Base-by-base conservation (phyloP, 768 basidiomycete species). In the Tylopilus vinaceipallidus region DNA sequence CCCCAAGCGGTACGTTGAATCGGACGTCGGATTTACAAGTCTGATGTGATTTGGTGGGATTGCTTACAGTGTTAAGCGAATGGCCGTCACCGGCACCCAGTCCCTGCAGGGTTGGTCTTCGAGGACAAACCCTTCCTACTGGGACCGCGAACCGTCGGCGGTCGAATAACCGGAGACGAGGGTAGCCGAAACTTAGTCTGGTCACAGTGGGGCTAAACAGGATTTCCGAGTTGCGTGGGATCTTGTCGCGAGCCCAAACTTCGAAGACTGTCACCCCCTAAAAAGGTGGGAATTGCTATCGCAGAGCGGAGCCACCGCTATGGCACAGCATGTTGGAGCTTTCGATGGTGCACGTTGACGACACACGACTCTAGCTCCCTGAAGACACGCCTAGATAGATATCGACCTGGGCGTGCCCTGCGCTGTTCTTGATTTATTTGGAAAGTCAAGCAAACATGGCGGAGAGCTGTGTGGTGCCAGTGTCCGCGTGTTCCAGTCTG, bases 401-500 rank as follows among this genome's bases (percentile, higher is more conserved):
- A n/a, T n/a, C n/a, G n/a, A n/a, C n/a, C n/a, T n/a, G n/a, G n/a
- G n/a, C n/a, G n/a, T n/a, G n/a, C n/a, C n/a, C 12, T 27, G 34
- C 13, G 35, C 30, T 19, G 29, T 46, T 39, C 29, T 20, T 20
- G 14, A 10, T 8, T n/a, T 36, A 14, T 16, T n/a, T 5, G 7
- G 24, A 20, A 20, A 23, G 19, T 10, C 34, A 23, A 14, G 11
- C 14, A 29, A 24, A 27, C 32, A 30, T 20, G 23, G 19, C 8
- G 12, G 6, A 13, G 26, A 24, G 24, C 37, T n/a, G n/a, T n/a
- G n/a, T n/a, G n/a, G n/a, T n/a, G n/a, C n/a, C n/a, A n/a, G n/a
- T n/a, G n/a, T n/a, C 37, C 36, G 47, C 32, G 41, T 57, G 59
- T 40, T 40, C 42, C n/a, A 26, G 42, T 27, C 42, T 56, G 47